Evolutionary conservation across 805 yeast genomes (phyloP).

Genomic region (Starmera dryadoides): DNA sequence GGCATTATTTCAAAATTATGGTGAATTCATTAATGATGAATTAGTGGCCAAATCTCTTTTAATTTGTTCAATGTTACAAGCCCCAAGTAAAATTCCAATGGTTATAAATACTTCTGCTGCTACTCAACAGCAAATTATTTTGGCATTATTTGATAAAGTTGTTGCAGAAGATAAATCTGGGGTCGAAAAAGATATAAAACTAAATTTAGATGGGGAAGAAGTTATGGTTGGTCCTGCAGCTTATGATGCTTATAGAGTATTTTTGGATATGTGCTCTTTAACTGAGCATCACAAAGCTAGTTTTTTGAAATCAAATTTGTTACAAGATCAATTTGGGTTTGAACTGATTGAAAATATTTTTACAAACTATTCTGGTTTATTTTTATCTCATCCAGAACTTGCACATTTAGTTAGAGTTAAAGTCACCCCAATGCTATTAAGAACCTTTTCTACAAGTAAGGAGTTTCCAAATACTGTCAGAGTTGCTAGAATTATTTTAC

Average conservation of each 20-base stretch:
- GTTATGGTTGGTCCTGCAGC: slow-evolving; percentile 44
- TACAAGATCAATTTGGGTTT: slow-evolving; percentile 63
- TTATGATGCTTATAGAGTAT: slow-evolving; percentile 62
- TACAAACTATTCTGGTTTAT: slow-evolving; percentile 50
- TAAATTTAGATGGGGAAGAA: slow-evolving; percentile 37
- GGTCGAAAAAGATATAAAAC: slow-evolving; percentile 24
- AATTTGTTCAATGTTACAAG: slow-evolving; percentile 68
- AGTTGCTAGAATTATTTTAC: slow-evolving; percentile 61
- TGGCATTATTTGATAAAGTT: slow-evolving; percentile 68
- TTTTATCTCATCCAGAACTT: slow-evolving; percentile 55
- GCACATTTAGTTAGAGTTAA: slow-evolving; percentile 57
- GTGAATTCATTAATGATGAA: slow-evolving; percentile 44
- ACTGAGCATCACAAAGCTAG: slow-evolving; percentile 51
- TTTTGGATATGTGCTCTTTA: slow-evolving; percentile 65
- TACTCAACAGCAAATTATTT: slow-evolving; percentile 78
- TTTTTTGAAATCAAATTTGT: slow-evolving; percentile 42
- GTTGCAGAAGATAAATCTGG: slow-evolving; percentile 28
- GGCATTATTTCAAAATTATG: slow-evolving; percentile 58
- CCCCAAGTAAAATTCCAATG: slow-evolving; percentile 61
- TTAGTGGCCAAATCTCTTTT: slow-evolving; percentile 50
- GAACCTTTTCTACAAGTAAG: slow-evolving; percentile 50
- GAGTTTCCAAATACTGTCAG: slow-evolving; percentile 70
- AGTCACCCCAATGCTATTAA: slow-evolving; percentile 68
- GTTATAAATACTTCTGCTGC: slow-evolving; percentile 91
- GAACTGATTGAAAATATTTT: slow-evolving; percentile 80